Evolutionary conservation across 2,329 filamentous ascomycete genomes (phyloP).

Genomic region (Aspergillus novofumigatus): DNA sequence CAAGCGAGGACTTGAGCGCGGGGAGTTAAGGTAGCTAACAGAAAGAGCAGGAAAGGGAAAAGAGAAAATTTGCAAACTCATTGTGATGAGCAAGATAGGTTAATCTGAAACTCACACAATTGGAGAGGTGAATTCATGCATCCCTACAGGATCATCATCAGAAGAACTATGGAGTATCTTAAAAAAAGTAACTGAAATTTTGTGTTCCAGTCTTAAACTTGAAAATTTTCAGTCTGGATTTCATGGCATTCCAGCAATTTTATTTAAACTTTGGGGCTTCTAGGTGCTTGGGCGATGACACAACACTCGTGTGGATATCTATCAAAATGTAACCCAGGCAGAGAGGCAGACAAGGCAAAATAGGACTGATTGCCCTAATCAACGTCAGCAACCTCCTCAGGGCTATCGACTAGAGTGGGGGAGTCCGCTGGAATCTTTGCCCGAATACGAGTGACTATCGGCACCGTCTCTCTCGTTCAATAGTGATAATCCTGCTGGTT

Average conservation of each 20-base stretch:
- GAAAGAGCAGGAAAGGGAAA: no score
- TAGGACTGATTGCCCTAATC: background rate
- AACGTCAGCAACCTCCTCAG: background rate
- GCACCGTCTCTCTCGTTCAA: no score
- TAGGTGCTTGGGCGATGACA: background rate
- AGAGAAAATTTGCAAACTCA: no score
- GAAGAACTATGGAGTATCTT: no score
- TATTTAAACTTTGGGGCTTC: conserved; percentile 2
- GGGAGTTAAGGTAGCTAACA: no score
- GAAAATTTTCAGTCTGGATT: background rate
- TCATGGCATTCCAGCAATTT: background rate
- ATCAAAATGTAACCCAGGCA: background rate
- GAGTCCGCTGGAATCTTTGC: background rate
- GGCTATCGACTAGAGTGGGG: background rate
- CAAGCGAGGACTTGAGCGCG: background rate
- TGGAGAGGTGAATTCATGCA: background rate
- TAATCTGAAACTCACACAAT: no score
- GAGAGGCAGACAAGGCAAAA: background rate
- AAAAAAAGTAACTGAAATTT: background rate
- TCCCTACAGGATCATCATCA: no score
- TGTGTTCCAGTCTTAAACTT: background rate
- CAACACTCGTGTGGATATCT: background rate
- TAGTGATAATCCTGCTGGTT: no score
- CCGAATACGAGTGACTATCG: background rate
- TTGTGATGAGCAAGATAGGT: no score